These are phyloP conservation scores for Wallemia mellicola DNA, from an alignment of 1,284 basidiomycete species.

Conservation along the genomic window DNA sequence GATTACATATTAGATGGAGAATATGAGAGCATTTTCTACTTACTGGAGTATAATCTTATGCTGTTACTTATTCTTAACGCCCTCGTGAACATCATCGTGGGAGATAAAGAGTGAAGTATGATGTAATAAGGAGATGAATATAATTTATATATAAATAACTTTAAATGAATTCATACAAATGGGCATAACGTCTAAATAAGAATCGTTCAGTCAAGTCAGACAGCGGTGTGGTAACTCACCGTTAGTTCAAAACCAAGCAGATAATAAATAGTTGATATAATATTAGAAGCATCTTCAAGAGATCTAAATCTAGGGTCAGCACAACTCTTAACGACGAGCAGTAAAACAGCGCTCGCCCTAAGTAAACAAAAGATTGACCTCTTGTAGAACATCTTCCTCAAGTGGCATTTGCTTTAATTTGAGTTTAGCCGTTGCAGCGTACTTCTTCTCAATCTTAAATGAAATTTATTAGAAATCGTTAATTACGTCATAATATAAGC, in stretches of 20 bases:
- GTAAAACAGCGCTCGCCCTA: background rate
- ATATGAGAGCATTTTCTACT: no score
- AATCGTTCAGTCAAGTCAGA: no score
- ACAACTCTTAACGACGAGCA: background rate
- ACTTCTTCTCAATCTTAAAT: background rate
- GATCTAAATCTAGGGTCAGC: background rate
- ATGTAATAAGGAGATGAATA: background rate
- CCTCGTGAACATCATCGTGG: background rate
- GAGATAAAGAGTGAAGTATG: background rate
- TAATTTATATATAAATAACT: background rate
- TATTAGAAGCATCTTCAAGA: background rate
- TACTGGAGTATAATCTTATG: background rate
- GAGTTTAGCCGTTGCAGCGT: no score
- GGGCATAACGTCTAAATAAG: no score
- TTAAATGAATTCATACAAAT: background rate
- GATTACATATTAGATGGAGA: background rate
- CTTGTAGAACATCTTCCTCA: background rate
- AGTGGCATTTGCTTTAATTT: background rate
- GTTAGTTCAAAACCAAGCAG: no score
- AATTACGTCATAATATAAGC: background rate
- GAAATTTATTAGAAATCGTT: background rate
- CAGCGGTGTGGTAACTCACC: no score
- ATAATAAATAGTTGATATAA: background rate
- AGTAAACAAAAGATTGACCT: conserved; percentile 1
- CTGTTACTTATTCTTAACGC: no score